Evolutionary conservation across 2,329 filamentous ascomycete species (phyloP).

Genomic region (Penicillium vulpinum): DNA sequence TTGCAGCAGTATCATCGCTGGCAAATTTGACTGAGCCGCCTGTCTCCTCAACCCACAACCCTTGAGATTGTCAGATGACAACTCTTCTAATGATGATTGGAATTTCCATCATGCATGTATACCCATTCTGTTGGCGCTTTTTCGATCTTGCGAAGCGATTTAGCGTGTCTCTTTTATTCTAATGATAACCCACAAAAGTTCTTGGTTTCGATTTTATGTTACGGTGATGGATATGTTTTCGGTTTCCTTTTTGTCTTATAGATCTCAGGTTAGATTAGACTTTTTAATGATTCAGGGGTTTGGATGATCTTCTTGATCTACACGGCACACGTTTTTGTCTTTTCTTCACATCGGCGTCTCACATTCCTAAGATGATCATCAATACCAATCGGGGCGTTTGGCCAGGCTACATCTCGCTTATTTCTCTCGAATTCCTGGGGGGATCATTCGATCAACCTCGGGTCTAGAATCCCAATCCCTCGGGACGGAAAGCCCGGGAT

Average conservation of each 20-base stretch:
- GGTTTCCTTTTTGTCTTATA: not conserved
- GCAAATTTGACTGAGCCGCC: constrained; percentile 26
- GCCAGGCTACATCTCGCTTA: not conserved
- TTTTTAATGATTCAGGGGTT: not conserved
- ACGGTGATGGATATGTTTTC: not conserved
- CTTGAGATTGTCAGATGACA: not conserved
- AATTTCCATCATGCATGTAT: constrained; percentile 7
- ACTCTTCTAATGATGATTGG: constrained; percentile 1
- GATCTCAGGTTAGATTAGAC: constrained; percentile 12
- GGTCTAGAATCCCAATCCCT: not conserved
- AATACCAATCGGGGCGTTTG: not conserved
- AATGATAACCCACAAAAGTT: constrained; percentile 17
- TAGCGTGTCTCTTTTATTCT: constrained; percentile 16
- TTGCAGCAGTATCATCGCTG: constrained; percentile 35
- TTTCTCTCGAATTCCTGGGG: not conserved
- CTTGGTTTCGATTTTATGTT: not conserved
- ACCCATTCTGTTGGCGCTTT: constrained; percentile 10
- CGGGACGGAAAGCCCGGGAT: too few relatives aligned
- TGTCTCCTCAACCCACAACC: not conserved
- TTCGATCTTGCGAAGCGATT: constrained; percentile 20
- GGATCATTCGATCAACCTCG: not conserved
- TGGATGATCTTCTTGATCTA: constrained; percentile 9
- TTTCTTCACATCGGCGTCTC: not conserved
- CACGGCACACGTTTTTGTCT: constrained; percentile 4
- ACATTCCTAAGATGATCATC: constrained; percentile 1